phyloP scores from a whole-genome alignment of 441 rosid species.

The Oxalis stricta region DNA sequence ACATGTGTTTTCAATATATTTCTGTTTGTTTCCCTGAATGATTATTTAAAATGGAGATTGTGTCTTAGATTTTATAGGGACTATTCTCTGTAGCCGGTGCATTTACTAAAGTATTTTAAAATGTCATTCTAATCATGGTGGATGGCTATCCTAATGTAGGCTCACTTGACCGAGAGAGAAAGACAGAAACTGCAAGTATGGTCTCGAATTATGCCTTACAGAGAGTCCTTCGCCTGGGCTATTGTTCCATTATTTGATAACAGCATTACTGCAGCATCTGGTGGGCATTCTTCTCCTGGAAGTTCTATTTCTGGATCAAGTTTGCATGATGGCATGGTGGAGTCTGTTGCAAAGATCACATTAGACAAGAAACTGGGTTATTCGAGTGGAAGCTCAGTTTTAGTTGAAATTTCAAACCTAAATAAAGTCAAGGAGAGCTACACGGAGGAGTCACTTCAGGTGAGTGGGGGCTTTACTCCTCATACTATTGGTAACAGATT shows the following conservation, averaged over 20 bases:
- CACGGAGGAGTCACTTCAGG: slow-evolving; percentile 96
- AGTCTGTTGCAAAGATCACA: slow-evolving; percentile 78
- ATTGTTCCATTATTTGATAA: slow-evolving; percentile 96
- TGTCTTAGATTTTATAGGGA: no score
- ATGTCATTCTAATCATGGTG: no score
- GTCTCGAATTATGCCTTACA: slow-evolving; percentile 98
- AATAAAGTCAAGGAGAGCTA: slow-evolving; percentile 98
- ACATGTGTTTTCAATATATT: no score
- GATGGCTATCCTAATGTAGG: slow-evolving; percentile 44
- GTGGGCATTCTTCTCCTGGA: slow-evolving; percentile 95
- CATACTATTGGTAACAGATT: neutral
- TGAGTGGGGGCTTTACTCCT: slow-evolving; percentile 9
- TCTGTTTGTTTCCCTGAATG: no score
- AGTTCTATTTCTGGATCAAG: slow-evolving; percentile 93
- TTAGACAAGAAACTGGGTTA: slow-evolving; percentile 82
- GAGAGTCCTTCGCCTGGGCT: slow-evolving; percentile 98
- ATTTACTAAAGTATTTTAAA: no score
- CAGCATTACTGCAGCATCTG: slow-evolving; percentile 62
- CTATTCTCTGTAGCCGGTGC: no score
- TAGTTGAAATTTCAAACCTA: slow-evolving; percentile 92
- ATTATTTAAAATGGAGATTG: no score
- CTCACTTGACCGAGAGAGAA: slow-evolving; percentile 88
- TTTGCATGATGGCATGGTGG: slow-evolving; percentile 73
- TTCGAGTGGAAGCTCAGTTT: slow-evolving; percentile 75
- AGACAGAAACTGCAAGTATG: slow-evolving; percentile 98